phyloP scores from a whole-genome alignment of 2,329 filamentous ascomycete genomes.

The Cladophialophora yegresii region DNA sequence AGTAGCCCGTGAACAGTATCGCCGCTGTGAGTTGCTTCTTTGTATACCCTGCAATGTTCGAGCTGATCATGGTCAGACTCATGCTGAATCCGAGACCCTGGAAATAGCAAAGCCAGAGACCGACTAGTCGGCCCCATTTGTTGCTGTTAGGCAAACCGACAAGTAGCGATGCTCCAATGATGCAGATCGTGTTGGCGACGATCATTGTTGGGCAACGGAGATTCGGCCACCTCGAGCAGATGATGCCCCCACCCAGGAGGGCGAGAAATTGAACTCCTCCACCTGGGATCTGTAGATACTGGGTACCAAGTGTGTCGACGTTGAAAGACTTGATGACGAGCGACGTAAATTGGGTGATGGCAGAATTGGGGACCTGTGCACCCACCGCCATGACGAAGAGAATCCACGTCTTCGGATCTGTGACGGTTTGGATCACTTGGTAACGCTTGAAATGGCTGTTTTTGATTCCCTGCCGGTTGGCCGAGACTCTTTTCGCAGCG shows the following conservation, averaged over 20 bases:
- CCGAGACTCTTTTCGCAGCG: conserved; percentile 56
- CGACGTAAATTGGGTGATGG: conserved; percentile 55
- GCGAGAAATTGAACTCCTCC: conserved; percentile 60
- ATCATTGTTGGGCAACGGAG: conserved; percentile 59
- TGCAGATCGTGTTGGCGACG: conserved; percentile 58
- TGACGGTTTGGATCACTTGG: conserved; percentile 51
- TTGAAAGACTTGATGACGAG: conserved; percentile 53
- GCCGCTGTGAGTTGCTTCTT: conserved; percentile 34
- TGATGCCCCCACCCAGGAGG: conserved; percentile 53
- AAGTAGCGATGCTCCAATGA: conserved; percentile 55
- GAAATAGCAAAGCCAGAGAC: conserved; percentile 60
- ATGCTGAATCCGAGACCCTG: conserved; percentile 58
- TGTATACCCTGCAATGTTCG: conserved; percentile 36
- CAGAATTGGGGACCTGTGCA: conserved; percentile 60
- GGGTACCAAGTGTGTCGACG: conserved; percentile 54
- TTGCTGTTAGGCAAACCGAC: conserved; percentile 54
- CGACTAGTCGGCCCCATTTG: conserved; percentile 61
- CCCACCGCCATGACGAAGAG: conserved; percentile 57
- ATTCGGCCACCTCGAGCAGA: conserved; percentile 56
- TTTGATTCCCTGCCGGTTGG: conserved; percentile 58
- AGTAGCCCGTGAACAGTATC: conserved; percentile 34
- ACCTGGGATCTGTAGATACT: conserved; percentile 63
- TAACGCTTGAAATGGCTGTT: conserved; percentile 53
- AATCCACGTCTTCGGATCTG: conserved; percentile 62
- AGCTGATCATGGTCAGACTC: conserved; percentile 55